Percentiles rank a stretch among this genome's conserved stretches.
phyloP scores from a whole-genome alignment of 768 basidiomycete species.

The Jaapia argillacea region DNA sequence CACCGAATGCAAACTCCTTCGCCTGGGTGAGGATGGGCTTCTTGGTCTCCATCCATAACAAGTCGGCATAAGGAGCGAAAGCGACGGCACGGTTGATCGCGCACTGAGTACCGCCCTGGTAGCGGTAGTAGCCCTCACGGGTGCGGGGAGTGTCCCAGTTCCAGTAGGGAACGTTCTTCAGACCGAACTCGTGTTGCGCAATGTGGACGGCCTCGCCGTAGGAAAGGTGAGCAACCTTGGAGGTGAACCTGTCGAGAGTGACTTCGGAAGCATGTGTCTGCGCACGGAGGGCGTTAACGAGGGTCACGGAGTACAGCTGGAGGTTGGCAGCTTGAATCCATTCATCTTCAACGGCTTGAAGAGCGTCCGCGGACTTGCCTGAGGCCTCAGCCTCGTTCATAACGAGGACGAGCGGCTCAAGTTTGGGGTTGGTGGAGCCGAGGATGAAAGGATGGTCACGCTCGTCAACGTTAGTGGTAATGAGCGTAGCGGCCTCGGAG shows the following conservation, averaged over 20 bases:
- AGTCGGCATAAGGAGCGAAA: slow-evolving; percentile 89
- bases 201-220: slow-evolving; percentile 61
- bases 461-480: slow-evolving; percentile 92
- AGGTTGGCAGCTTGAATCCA: slow-evolving; percentile 79
- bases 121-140: slow-evolving; percentile 93
- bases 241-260: slow-evolving; percentile 50
- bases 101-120: slow-evolving; percentile 93
- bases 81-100: slow-evolving; percentile 88
- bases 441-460: slow-evolving; percentile 98
- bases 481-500: slow-evolving; percentile 94
- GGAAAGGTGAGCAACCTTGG: slow-evolving; percentile 56
- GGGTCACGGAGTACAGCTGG: slow-evolving; percentile 63
- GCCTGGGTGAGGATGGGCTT: slow-evolving; percentile 89
- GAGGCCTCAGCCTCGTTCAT: slow-evolving; percentile 80
- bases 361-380: slow-evolving; percentile 68
- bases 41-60: slow-evolving; percentile 97
- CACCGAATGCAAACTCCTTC: slow-evolving; percentile 83
- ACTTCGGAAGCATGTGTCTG: slow-evolving; percentile 38
- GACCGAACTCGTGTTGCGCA: slow-evolving; percentile 71
- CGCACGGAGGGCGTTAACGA: slow-evolving; percentile 57
- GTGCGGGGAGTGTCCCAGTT: slow-evolving; percentile 93
- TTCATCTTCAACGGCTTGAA: slow-evolving; percentile 83
- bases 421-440: slow-evolving; percentile 70
- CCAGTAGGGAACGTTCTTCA: slow-evolving; percentile 75
- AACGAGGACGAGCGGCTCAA: slow-evolving; percentile 61